A percentile compares a stretch with the other conserved stretches of the same genome.
Conservation (phyloP, 441 rosid species). For the Euphorbia celastroides region DNA sequence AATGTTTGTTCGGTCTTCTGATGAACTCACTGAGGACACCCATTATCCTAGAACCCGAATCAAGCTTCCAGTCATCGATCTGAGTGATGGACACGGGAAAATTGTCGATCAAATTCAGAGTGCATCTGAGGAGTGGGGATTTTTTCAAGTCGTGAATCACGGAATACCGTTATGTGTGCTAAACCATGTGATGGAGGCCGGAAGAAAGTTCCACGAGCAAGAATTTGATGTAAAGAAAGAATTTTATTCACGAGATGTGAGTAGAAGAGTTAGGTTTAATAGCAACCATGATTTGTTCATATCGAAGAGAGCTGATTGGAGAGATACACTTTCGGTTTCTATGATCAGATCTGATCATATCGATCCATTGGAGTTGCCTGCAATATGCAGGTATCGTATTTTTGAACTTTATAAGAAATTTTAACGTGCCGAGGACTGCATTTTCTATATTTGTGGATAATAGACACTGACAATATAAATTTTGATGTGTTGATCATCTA, state of each 20-base stretch:
- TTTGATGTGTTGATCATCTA: too few relatives aligned
- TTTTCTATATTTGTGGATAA: too few relatives aligned
- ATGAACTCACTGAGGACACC: background rate
- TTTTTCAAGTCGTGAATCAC: conserved; percentile 33
- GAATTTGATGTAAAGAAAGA: conserved; percentile 20
- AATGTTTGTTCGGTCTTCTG: conserved; percentile 20
- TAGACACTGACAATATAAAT: too few relatives aligned
- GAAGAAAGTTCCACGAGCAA: conserved; percentile 20
- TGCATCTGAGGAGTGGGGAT: conserved; percentile 26
- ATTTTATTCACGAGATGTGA: conserved; percentile 17
- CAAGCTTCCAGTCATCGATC: conserved; percentile 24
- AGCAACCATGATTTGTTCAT: conserved; percentile 18
- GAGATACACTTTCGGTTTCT: conserved; percentile 26
- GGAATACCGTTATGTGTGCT: conserved; percentile 17
- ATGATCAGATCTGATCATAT: conserved; percentile 16
- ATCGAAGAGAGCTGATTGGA: conserved; percentile 20
- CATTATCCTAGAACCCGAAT: background rate
- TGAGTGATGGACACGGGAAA: conserved; percentile 4
- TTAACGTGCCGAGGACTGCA: too few relatives aligned
- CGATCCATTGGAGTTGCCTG: conserved; percentile 22
- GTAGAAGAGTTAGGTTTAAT: conserved; percentile 18
- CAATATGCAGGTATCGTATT: conserved; percentile 13
- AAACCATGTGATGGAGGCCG: conserved; percentile 13
- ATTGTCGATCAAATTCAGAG: conserved; percentile 19
- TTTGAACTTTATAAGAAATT: background rate